Percentiles rank a stretch among this genome's conserved stretches.
Conservation (phyloP, 352 stramenopile genomes). For the Phytophthora ramorum region DNA sequence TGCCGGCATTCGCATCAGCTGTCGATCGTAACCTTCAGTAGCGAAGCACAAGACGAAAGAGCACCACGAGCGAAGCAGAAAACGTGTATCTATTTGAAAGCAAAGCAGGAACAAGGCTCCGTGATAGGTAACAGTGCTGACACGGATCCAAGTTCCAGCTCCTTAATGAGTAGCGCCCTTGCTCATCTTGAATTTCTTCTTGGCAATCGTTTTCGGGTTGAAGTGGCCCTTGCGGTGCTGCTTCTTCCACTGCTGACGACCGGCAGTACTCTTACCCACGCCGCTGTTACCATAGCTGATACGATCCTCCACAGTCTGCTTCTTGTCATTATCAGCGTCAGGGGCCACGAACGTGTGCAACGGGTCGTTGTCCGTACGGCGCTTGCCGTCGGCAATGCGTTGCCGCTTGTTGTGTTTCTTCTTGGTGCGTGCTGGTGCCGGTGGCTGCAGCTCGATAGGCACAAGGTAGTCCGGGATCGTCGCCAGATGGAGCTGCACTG, state of each 20-base stretch:
- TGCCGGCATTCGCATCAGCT: constrained; percentile 63
- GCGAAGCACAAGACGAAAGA: constrained; percentile 7
- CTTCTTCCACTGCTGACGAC: constrained; percentile 95
- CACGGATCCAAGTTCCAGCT: constrained; percentile 13
- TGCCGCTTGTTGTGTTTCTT: constrained; percentile 82
- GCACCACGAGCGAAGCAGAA: constrained; percentile 28
- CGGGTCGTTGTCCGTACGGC: constrained; percentile 96
- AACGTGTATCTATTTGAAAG: constrained; percentile 54
- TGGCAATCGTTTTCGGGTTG: constrained; percentile 90
- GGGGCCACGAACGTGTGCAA: constrained; percentile 94
- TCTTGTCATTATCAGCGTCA: constrained; percentile 60
- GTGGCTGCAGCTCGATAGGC: constrained; percentile 94
- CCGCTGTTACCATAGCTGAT: constrained; percentile 92
- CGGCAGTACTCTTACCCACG: constrained; percentile 93
- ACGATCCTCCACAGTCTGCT: constrained; percentile 73
- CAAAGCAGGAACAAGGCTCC: constrained; percentile 30
- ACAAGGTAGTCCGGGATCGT: constrained; percentile 98
- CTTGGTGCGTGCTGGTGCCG: constrained; percentile 64
- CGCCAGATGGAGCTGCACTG: constrained; percentile 95
- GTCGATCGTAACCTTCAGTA: constrained; percentile 41
- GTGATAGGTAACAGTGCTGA: constrained; percentile 4
- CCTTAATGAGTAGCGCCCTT: constrained; percentile 70
- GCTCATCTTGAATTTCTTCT: constrained; percentile 83
- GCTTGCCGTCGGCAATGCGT: constrained; percentile 69
- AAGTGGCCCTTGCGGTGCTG: constrained; percentile 92